Evolutionary conservation across 192 early-diverging fungal species (phyloP).

Genomic region (Umbelopsis isabellina): DNA sequence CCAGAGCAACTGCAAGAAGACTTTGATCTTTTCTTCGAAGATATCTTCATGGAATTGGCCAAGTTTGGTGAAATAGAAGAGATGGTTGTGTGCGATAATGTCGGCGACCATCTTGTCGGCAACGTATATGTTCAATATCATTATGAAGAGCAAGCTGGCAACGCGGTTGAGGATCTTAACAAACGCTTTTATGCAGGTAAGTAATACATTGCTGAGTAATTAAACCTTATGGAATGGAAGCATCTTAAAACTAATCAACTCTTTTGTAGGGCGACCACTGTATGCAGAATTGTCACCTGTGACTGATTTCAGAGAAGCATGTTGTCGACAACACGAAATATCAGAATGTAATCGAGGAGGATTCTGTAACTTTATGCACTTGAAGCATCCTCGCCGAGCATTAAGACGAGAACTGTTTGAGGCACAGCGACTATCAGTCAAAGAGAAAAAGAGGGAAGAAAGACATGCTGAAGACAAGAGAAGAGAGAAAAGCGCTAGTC

Average conservation of each 20-base stretch:
- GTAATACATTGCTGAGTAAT: not conserved
- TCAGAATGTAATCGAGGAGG: conserved; percentile 94
- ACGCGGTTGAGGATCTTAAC: conserved; percentile 90
- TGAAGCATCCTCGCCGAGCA: conserved; percentile 80
- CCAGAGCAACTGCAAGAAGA: conserved; percentile 79
- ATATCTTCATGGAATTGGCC: conserved; percentile 93
- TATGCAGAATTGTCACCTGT: conserved; percentile 98
- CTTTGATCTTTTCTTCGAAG: conserved; percentile 97
- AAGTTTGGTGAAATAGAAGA: conserved; percentile 97
- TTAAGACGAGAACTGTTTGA: conserved; percentile 84
- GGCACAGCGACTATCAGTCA: conserved; percentile 64
- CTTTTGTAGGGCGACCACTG: conserved; percentile 71
- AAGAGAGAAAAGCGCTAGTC: conserved; percentile 27
- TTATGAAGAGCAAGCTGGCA: conserved; percentile 91
- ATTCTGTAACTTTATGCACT: conserved; percentile 99
- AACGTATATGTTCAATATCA: conserved; percentile 95
- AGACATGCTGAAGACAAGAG: conserved; percentile 41
- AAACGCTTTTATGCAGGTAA: conserved; percentile 90
- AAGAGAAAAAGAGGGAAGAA: conserved; percentile 53
- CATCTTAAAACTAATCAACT: not conserved
- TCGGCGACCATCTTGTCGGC: conserved; percentile 96
- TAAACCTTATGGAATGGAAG: not conserved
- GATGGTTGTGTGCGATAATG: conserved; percentile 97
- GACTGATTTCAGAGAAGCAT: conserved; percentile 97
- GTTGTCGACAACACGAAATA: conserved; percentile 96